These are phyloP conservation scores for Hypomontagnella monticulosa DNA, from an alignment of 495 filamentous ascomycete genomes.

Conservation along the genomic window DNA sequence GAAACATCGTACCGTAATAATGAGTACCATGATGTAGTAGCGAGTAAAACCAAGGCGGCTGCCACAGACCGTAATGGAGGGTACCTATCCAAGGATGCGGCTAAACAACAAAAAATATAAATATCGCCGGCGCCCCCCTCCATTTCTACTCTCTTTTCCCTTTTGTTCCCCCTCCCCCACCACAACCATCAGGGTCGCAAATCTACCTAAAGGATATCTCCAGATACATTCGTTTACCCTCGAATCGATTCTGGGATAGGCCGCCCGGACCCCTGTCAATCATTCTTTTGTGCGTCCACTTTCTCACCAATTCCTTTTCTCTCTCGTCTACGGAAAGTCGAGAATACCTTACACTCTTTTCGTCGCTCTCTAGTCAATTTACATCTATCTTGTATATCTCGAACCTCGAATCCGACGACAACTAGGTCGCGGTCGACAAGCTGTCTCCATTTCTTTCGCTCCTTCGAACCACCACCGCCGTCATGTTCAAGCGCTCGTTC, in stretches of 20 bases:
- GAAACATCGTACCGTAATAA: background rate
- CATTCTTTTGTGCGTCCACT: constrained; percentile 58
- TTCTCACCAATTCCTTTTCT: constrained; percentile 37
- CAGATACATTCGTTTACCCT: constrained; percentile 48
- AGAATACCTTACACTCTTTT: constrained; percentile 49
- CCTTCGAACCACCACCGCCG: constrained; percentile 49
- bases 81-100: constrained; percentile 33
- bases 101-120: constrained; percentile 48
- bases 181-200: constrained; percentile 65
- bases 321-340: constrained; percentile 40
- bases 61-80: constrained; percentile 1
- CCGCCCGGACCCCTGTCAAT: constrained; percentile 62
- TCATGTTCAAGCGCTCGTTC: constrained; percentile 89
- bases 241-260: constrained; percentile 51
- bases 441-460: constrained; percentile 46
- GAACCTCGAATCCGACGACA: constrained; percentile 25
- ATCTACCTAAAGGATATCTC: constrained; percentile 57
- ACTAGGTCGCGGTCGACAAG: constrained; percentile 36
- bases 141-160: constrained; percentile 39
- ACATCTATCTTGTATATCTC: constrained; percentile 44
- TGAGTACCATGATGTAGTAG: too few species aligned
- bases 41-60: too few species aligned
- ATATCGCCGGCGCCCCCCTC: constrained; percentile 51
- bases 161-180: constrained; percentile 50
- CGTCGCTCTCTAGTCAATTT: constrained; percentile 57